Evolutionary conservation across 345 rosid genomes (phyloP).

Genomic region (Triadica sebifera): DNA sequence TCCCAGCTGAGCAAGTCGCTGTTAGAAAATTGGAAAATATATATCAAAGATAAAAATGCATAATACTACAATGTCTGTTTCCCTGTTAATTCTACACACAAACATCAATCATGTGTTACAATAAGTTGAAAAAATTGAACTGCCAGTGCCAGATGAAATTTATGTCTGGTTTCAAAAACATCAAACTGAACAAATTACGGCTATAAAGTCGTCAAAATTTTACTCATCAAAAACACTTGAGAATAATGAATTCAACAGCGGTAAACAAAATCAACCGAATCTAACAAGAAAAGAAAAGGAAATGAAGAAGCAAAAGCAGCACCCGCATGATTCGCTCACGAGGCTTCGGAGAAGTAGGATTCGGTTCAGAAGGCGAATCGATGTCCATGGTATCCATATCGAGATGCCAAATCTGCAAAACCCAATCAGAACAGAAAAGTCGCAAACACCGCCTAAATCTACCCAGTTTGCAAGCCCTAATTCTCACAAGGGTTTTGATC

Average conservation of each 20-base stretch:
- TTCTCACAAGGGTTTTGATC: neutral
- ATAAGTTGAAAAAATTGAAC: neutral
- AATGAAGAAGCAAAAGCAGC: neutral
- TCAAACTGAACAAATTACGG: neutral
- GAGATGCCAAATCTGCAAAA: constrained; percentile 37
- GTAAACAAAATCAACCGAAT: neutral
- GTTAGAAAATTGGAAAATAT: constrained; percentile 17
- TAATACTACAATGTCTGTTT: neutral
- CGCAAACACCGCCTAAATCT: constrained; percentile 49
- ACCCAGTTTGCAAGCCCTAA: constrained; percentile 46
- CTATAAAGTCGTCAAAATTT: neutral
- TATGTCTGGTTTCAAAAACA: neutral
- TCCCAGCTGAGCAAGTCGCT: constrained; percentile 70
- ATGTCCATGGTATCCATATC: constrained; percentile 49
- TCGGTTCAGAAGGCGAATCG: constrained; percentile 46
- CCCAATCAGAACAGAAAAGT: constrained; percentile 44
- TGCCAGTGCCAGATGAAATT: neutral
- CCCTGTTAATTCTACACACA: too few relatives aligned
- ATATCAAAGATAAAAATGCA: neutral
- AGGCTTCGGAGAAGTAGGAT: constrained; percentile 28
- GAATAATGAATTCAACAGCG: neutral
- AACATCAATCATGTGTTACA: neutral
- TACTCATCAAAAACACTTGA: neutral
- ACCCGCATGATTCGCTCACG: constrained; percentile 56
- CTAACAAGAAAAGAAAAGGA: neutral